Evolutionary conservation across 345 rosid genomes (phyloP).

Genomic region (Arabidopsis suecica): DNA sequence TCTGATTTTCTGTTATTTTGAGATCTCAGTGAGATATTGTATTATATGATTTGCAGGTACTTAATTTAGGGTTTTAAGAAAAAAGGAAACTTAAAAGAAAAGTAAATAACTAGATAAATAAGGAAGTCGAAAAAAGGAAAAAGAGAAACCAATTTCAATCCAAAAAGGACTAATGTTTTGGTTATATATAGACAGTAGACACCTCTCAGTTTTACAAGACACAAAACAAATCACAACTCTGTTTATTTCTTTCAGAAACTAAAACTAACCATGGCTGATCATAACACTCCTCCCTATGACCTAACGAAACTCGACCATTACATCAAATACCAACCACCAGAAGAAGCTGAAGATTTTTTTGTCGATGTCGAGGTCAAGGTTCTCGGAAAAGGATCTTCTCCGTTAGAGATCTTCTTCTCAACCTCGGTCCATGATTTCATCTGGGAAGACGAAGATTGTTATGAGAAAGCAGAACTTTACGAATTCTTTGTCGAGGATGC

Average conservation of each 20-base stretch:
- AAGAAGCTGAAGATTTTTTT: constrained; percentile 6
- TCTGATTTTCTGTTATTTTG: neutral
- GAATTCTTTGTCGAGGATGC: constrained; percentile 15
- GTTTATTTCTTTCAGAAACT: neutral
- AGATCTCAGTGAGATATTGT: neutral
- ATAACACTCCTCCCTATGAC: neutral
- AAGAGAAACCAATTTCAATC: neutral
- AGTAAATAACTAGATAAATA: neutral
- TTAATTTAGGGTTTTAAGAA: neutral
- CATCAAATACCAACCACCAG: neutral
- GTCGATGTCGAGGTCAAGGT: constrained; percentile 15
- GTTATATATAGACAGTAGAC: constrained; percentile 22
- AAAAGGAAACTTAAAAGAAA: neutral
- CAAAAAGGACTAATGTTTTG: neutral
- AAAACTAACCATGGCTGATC: neutral
- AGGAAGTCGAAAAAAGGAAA: constrained; percentile 1
- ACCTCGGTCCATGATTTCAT: constrained; percentile 16
- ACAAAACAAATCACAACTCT: neutral
- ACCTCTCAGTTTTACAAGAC: neutral
- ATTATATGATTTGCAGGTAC: neutral
- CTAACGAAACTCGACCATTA: constrained; percentile 6
- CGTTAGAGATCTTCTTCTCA: constrained; percentile 24
- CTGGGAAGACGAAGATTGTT: constrained; percentile 29
- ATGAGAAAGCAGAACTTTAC: constrained; percentile 26
- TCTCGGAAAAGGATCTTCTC: neutral